Evolutionary conservation across 805 yeast genomes (phyloP), one percentile per base, ranked within the genome.

Genomic region (Crinitomyces ghanaensis): DNA sequence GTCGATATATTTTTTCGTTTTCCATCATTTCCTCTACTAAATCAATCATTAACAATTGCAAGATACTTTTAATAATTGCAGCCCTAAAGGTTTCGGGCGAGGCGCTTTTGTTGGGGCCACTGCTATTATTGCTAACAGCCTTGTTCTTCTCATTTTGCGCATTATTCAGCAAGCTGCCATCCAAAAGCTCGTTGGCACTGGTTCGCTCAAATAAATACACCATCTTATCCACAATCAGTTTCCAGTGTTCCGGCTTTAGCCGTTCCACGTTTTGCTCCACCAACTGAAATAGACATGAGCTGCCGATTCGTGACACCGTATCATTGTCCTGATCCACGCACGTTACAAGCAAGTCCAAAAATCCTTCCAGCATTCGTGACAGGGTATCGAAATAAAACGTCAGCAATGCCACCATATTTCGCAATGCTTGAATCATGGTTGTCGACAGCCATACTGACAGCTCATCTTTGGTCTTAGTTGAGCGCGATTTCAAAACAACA

Each of bases 271-370:
- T 93, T 42, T 79, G 79, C n/a, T 76, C 58, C 37, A 91, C 68
- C 40, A 91, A 63, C 43, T 77, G 80, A 44, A 80, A 78, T 38
- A 91, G 65, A 53, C 98, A 86, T 6, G 88, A 73, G 49, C 93
- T 71, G 21, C 98, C 99, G 43, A 88, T 88, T 47, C 94, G 69
- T 0, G 96, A 93, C 47, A 93, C 85, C 0, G 97, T 86, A 49
- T 91, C 98, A 53, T 91, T 88, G 47, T 86, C 95, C 56, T 91
- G 98, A 47, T 95, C 84, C 32, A 91, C 83, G 57, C 98, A 91
- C 4, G 88, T 77, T 2, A 76, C 74, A 36, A 91, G 58, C 33
- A 93, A 64, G 13, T 73, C 74, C 55, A 93, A 64, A 53, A 80
- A 84, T 1, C 83, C 91, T 39, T 74, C 81, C 33, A 88, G 63